Conservation (phyloP, 2,329 filamentous ascomycete species). For the Metarhizium sp. region DNA sequence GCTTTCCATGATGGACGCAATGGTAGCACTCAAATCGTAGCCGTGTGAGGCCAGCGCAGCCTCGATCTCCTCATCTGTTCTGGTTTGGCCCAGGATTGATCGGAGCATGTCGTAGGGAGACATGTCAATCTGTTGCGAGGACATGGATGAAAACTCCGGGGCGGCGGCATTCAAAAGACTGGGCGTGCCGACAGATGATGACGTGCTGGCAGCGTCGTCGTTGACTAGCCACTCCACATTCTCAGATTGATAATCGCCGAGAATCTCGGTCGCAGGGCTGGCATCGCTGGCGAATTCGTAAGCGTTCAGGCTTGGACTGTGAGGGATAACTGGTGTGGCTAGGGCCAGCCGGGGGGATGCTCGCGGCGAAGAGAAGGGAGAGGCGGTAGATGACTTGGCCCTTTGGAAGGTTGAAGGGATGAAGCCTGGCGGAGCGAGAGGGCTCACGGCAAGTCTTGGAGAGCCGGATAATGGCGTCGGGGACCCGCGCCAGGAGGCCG, state of each 20-base stretch:
- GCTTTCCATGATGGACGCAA: constrained; percentile 77
- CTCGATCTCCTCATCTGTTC: constrained; percentile 90
- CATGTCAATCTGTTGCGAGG: constrained; percentile 73
- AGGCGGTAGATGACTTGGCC: constrained; percentile 69
- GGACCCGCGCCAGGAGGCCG: constrained; percentile 83
- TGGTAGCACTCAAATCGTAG: constrained; percentile 88
- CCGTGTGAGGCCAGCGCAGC: constrained; percentile 79
- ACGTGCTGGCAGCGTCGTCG: constrained; percentile 71
- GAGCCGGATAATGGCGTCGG: constrained; percentile 76
- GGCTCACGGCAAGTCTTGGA: constrained; percentile 70
- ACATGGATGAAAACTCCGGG: constrained; percentile 60
- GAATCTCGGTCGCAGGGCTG: constrained; percentile 72
- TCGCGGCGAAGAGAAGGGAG: constrained; percentile 87
- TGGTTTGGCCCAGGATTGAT: constrained; percentile 82
- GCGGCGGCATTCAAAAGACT: constrained; percentile 70
- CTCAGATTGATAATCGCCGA: constrained; percentile 84
- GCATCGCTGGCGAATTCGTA: constrained; percentile 87
- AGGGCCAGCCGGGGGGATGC: constrained; percentile 87
- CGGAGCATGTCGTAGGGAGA: constrained; percentile 96
- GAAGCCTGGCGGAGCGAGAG: constrained; percentile 77
- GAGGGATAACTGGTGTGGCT: constrained; percentile 81
- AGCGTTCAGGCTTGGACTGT: constrained; percentile 87
- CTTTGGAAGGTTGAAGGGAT: constrained; percentile 66
- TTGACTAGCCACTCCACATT: constrained; percentile 97
- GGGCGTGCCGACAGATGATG: constrained; percentile 60